These are phyloP conservation scores for Aphanomyces stellatus DNA, from an alignment of 352 stramenopile genomes.

Conservation along the genomic window DNA sequence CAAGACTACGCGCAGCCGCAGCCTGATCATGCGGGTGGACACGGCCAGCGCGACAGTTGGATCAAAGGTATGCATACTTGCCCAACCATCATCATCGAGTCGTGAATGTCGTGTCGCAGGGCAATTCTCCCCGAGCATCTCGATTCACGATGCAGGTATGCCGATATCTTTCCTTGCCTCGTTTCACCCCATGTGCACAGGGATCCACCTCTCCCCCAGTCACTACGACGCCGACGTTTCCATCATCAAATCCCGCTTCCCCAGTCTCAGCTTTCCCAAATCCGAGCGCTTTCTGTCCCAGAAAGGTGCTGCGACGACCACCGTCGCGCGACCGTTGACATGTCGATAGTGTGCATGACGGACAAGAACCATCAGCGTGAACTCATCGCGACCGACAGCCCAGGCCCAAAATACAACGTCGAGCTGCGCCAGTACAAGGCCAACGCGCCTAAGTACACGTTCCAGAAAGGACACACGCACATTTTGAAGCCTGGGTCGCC, in stretches of 20 bases:
- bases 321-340: no score
- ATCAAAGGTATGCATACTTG: constrained; percentile 47
- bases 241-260: constrained; percentile 44
- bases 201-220: constrained; percentile 43
- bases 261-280: constrained; percentile 69
- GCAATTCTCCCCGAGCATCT: constrained; percentile 18
- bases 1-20: constrained; percentile 38
- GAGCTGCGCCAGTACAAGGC: constrained; percentile 42
- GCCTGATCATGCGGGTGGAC: constrained; percentile 52
- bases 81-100: no score
- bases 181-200: constrained; percentile 25
- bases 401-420: constrained; percentile 78
- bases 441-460: constrained; percentile 49
- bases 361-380: constrained; percentile 55
- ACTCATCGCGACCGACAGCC: constrained; percentile 64
- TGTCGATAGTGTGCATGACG: constrained; percentile 49
- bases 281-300: constrained; percentile 72
- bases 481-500: constrained; percentile 46
- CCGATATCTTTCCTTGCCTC: not conserved
- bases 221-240: constrained; percentile 67
- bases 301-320: constrained; percentile 52
- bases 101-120: not conserved
- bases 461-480: constrained; percentile 45
- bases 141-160: constrained; percentile 22
- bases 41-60: constrained; percentile 76